Evolutionary conservation across 208 protist genomes (phyloP), one percentile per base, ranked within the genome.

Genomic region (Trichomonas tenax): DNA sequence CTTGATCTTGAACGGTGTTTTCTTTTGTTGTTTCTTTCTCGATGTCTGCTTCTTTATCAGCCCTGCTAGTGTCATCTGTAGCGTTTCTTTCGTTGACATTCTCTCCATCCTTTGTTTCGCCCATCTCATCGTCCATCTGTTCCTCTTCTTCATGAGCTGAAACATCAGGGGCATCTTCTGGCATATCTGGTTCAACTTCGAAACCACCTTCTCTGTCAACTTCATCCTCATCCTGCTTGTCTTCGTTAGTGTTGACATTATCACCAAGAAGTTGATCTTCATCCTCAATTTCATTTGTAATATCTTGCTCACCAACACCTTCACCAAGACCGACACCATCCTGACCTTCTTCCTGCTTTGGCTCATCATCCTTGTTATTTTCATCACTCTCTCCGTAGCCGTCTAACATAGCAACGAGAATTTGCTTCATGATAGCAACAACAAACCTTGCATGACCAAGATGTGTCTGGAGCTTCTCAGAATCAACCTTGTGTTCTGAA

Each of bases 111-210:
- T 63, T 38, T 34, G 93, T 40, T 81, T 96, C 51, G 9, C 51
- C 93, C 93, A 96, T 96, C 48, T 96, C 93, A 46, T 96, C 93
- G 38, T 96, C 93, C 49, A 96, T 96, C 82, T 82, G 49, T 82
- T 81, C 51, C 15, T 96, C 93, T 81, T 96, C 93, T 46, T 96
- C 93, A 14, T 40, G 34, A 10, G 46, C 93, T 41, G 36, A 51
- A 34, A 82, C 49, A 82, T 96, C 93, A 3, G 46, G 34, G 36
- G 34, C 93, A 14, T 40, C 93, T 72, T 95, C 36, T 51, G 26
- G 34, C 23, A 82, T 45, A 1, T 63, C 46, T 23, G 93, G 49
- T 45, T 96, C 93, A 9, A 82, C 51, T 82, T 96, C 93, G 34
- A 82, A 82, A 10, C 51, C 93, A 31, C 51, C 93, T 82, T 96